Evolutionary conservation across 441 rosid genomes (phyloP), one percentile per base, ranked within the genome.

Genomic region (Manihot esculenta): DNA sequence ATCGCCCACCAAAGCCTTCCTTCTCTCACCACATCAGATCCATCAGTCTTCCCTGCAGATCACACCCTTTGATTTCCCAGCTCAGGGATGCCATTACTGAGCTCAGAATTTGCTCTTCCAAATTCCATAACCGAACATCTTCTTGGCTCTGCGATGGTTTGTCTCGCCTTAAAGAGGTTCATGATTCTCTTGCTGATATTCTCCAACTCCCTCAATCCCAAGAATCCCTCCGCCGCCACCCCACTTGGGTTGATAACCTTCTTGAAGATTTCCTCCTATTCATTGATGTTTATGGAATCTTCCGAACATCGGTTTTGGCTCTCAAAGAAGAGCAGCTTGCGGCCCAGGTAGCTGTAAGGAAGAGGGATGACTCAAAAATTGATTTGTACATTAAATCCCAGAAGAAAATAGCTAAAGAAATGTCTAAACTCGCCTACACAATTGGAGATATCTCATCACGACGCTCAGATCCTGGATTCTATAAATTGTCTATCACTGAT

Each of bases 281-380:
- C 53, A 85, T 88, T 5, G 97, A 91, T 69, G 91, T 85, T 10
- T 91, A 87, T 45, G 98, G 97, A 27, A 84, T 84, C 70, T 93
- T 91, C 82, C 97, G 82, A 55, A 66, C 86, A 0, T 78, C 83
- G 0, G 67, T 86, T 12, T 57, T 91, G 44, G 69, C 75, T 2
- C 86, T 93, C 69, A 89, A 85, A 24, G 97, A 87, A 58, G 86
- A 85, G 64, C 97, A 88, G 1, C 74, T 80, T 59, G 84, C 94
- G 2, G 97, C 89, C 4, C 87, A 80, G 27, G 82, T 88, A 30
- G 92, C 93, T 55, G 70, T 88, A 47, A 81, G 97, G 38, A 83
- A 82, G 62, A 85, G 75, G 53, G 88, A 91, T 63, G 93, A 89
- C 41, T 74, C 84, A 0, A 85, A 78, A 69, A 72, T 87, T 60